Evolutionary conservation across 306 rosid species (phyloP).

Genomic region (Hippophae tibetana): DNA sequence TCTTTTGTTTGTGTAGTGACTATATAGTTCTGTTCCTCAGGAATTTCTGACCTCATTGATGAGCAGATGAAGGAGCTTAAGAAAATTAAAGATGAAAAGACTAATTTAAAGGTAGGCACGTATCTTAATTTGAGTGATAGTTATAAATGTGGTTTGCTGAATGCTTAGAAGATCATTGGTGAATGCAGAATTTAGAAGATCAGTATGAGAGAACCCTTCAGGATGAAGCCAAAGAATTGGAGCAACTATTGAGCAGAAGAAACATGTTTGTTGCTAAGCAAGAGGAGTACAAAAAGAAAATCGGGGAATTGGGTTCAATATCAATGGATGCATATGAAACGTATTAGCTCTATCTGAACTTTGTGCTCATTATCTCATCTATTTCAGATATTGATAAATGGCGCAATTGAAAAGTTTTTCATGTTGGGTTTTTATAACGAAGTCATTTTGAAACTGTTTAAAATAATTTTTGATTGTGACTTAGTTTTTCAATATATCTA

Average conservation of each 20-base stretch:
- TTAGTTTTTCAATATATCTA: not conserved
- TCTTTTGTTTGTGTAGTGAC: slow-evolving; percentile 20
- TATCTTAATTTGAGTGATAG: slow-evolving; percentile 18
- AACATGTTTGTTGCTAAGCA: slow-evolving; percentile 69
- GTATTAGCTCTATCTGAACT: slow-evolving; percentile 40
- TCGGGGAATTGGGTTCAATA: slow-evolving; percentile 83
- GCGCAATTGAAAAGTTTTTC: not conserved
- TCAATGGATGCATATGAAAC: slow-evolving; percentile 92
- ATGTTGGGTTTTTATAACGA: not conserved
- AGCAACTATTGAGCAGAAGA: slow-evolving; percentile 68
- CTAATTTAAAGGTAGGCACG: slow-evolving; percentile 63
- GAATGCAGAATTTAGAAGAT: slow-evolving; percentile 68
- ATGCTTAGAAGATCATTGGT: slow-evolving; percentile 22
- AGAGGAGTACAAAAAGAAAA: slow-evolving; percentile 82
- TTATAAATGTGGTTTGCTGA: slow-evolving; percentile 14
- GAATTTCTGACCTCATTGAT: slow-evolving; percentile 55
- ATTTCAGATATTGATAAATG: slow-evolving; percentile 2
- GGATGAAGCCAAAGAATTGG: slow-evolving; percentile 91
- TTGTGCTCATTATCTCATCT: slow-evolving; percentile 4
- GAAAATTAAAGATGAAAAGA: slow-evolving; percentile 67
- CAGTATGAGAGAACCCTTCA: slow-evolving; percentile 72
- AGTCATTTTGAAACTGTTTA: not conserved
- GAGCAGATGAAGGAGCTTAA: slow-evolving; percentile 41
- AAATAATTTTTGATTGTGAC: not conserved
- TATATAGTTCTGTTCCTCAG: slow-evolving; percentile 40